Evolutionary conservation across 805 yeast species (phyloP), one percentile per base, ranked within the genome.

Genomic region (Kuraishia cidri): DNA sequence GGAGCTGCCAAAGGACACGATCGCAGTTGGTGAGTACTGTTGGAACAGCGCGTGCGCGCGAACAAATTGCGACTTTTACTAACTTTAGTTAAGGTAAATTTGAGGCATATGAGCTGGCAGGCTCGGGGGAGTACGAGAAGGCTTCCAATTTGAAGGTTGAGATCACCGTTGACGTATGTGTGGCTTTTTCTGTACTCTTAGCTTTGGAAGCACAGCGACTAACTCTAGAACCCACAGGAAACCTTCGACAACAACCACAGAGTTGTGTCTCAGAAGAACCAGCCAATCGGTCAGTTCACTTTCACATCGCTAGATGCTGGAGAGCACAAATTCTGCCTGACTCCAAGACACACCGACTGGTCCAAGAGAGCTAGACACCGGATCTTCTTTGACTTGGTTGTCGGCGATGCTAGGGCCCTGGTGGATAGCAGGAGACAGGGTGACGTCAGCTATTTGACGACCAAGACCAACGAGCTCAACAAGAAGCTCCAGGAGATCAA

Each of bases 201-300:
- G 5, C 21, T 16, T n/a, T n/a, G n/a, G n/a, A n/a, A n/a, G n/a
- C 9, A 14, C 4, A n/a, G 23, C 14, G 33, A 34, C 34, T 33
- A 35, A 36, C 38, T n/a, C n/a, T 25, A 17, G 11, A 16, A 28
- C n/a, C 7, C n/a, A 4, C 14, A 48, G 39, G 84, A 77, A 50
- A 78, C 84, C 6, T 81, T 81, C 43, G 88, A 81, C 54, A 79
- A 79, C 54, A 73, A 81, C 56, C 84, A 81, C 50, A 62, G 80
- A 45, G 88, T 81, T 35, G 82, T 76, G 18, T 72, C 73, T 38
- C 88, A 79, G 50, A 79, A 72, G 54, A 73, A 78, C 24, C 52
- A 71, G 6, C 72, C 85, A 26, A 56, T 58, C 26, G 86, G 87
- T 20, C 82, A 78, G 40, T 78, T 81, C 48, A 71, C 85, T 7